A percentile compares a stretch with the other conserved stretches of the same genome.
These are phyloP conservation scores for Gaertneriomyces semiglobifer DNA, from an alignment of 192 early-diverging fungal species.

Conservation along the genomic window DNA sequence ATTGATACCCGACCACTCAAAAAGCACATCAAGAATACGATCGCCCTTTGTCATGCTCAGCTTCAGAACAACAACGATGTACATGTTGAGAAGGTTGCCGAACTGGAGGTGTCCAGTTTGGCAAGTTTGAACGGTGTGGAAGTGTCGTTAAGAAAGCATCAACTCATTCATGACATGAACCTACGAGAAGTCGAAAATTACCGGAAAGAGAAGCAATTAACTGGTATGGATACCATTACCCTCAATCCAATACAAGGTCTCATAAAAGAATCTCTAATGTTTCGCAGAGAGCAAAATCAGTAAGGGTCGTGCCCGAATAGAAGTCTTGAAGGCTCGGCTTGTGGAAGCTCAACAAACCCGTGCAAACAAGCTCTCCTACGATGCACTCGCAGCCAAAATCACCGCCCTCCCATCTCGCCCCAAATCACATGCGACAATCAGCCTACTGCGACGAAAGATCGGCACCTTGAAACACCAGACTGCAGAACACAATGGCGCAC, in stretches of 20 bases:
- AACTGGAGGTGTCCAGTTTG: constrained; percentile 9
- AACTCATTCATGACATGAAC: constrained; percentile 54
- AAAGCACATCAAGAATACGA: constrained; percentile 7
- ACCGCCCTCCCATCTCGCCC: constrained; percentile 14
- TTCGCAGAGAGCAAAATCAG: constrained; percentile 32
- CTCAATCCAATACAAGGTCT: not conserved
- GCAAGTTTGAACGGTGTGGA: constrained; percentile 47
- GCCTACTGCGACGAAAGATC: constrained; percentile 14
- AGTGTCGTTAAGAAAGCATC: constrained; percentile 42
- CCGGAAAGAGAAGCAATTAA: constrained; percentile 27
- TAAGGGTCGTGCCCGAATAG: constrained; percentile 41
- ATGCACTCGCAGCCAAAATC: constrained; percentile 54
- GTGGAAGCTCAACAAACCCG: constrained; percentile 40
- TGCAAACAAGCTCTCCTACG: constrained; percentile 54
- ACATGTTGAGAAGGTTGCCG: not conserved
- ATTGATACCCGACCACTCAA: constrained; percentile 35
- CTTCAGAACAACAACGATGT: constrained; percentile 9
- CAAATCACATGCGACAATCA: constrained; percentile 3
- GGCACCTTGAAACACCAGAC: not conserved
- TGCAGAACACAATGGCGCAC: not conserved
- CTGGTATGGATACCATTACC: constrained; percentile 27
- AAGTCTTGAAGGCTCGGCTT: constrained; percentile 40
- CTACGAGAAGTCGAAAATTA: constrained; percentile 46
- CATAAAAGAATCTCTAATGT: not conserved
- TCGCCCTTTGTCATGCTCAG: constrained; percentile 11